These are phyloP conservation scores for Camellia sinensis DNA, from an alignment of 148 eudicot species.

Conservation along the genomic window DNA sequence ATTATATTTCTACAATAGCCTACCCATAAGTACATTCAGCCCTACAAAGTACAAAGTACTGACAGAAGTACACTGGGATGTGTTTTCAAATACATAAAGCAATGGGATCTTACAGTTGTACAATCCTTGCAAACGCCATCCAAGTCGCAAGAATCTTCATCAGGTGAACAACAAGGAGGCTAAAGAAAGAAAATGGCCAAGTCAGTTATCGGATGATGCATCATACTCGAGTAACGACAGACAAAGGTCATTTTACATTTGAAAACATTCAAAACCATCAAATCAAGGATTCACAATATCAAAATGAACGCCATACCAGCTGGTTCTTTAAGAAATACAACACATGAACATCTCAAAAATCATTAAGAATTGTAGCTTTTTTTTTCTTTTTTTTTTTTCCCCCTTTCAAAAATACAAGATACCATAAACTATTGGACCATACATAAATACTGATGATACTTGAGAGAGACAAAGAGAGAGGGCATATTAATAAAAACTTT, in stretches of 20 bases:
- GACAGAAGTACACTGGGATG: not conserved
- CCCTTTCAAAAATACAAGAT: not conserved
- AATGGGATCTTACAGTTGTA: conserved; percentile 51
- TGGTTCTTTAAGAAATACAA: not conserved
- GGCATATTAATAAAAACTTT: not conserved
- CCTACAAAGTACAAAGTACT: not conserved
- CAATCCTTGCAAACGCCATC: conserved; percentile 68
- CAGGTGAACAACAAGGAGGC: conserved; percentile 79
- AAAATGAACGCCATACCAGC: not conserved
- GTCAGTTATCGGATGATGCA: not conserved
- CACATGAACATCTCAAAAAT: not conserved
- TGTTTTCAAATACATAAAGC: conserved; percentile 11
- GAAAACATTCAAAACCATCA: no score
- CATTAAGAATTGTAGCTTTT: not conserved
- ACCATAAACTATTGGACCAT: not conserved
- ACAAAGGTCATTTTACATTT: not conserved
- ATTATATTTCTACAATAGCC: no score
- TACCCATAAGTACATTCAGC: conserved; percentile 5
- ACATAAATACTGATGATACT: not conserved
- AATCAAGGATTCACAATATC: not conserved
- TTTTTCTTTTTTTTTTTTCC: not conserved
- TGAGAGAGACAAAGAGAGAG: not conserved
- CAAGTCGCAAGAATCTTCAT: conserved; percentile 53
- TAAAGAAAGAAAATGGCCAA: conserved; percentile 21
- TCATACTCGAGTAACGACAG: not conserved